A percentile compares a stretch with the other conserved stretches of the same genome.
Conservation (phyloP, 2,329 filamentous ascomycete species). For the Fusarium avenaceum region DNA sequence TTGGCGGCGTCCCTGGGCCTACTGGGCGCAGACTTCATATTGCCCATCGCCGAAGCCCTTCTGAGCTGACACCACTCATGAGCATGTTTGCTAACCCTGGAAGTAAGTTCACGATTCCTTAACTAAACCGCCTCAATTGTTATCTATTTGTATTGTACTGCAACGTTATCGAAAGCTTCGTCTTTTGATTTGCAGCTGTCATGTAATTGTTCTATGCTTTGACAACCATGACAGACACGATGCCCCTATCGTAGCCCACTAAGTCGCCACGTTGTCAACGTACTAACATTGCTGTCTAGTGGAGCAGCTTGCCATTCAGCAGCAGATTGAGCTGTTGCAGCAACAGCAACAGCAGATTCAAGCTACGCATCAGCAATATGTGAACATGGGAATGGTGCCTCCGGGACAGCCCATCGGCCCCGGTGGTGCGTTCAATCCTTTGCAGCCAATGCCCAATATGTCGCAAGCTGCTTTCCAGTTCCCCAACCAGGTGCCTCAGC, state of each 20-base stretch:
- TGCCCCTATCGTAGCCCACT: not conserved
- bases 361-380: slow-evolving; percentile 95
- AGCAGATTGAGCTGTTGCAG: slow-evolving; percentile 97
- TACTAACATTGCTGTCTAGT: slow-evolving; percentile 66
- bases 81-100: slow-evolving; percentile 82
- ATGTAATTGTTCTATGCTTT: not conserved
- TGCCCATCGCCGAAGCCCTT: slow-evolving; percentile 95
- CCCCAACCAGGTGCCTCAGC: slow-evolving; percentile 80
- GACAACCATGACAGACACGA: not conserved
- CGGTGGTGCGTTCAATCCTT: slow-evolving; percentile 78
- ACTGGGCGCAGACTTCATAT: slow-evolving; percentile 94
- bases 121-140: slow-evolving; percentile 6
- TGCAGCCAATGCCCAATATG: slow-evolving; percentile 85
- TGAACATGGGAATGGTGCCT: slow-evolving; percentile 95
- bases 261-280: not conserved
- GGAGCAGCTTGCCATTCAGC: slow-evolving; percentile 97
- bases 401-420: slow-evolving; percentile 82
- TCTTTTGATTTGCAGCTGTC: not conserved
- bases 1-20: slow-evolving; percentile 76
- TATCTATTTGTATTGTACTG: slow-evolving; percentile 1
- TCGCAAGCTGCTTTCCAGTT: slow-evolving; percentile 91
- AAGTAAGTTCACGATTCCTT: slow-evolving; percentile 65
- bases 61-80: slow-evolving; percentile 96
- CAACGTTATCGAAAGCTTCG: slow-evolving; percentile 17
- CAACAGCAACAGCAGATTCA: slow-evolving; percentile 98